A percentile compares a stretch with the other conserved stretches of the same genome.
These are phyloP conservation scores for Cucumis melo DNA, from an alignment of 306 rosid species.

Conservation along the genomic window DNA sequence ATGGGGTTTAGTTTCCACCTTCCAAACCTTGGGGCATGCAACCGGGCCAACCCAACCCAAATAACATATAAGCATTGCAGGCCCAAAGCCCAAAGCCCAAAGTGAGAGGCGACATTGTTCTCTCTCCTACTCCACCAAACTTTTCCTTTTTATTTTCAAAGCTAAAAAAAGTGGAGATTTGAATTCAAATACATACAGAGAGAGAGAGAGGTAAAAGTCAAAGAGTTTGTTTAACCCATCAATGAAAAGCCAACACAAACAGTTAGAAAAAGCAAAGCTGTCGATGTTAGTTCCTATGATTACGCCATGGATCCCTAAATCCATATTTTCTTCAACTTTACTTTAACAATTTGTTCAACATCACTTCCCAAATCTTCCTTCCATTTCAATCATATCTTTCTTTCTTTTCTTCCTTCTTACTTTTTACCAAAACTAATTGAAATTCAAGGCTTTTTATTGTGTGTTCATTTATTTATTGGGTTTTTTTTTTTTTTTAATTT, in stretches of 20 bases:
- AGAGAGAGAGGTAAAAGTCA: not conserved
- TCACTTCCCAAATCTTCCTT: not conserved
- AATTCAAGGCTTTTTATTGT: not conserved
- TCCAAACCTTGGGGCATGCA: not conserved
- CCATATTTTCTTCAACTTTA: not conserved
- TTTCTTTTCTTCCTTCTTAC: too few species aligned
- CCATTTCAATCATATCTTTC: not conserved
- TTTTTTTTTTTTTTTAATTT: too few species aligned
- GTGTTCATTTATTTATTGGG: too few species aligned
- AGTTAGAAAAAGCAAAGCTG: not conserved
- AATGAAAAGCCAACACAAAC: not conserved
- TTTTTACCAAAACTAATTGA: not conserved
- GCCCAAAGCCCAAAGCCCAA: not conserved
- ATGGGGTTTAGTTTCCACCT: not conserved
- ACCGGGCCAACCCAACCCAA: not conserved
- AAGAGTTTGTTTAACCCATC: not conserved
- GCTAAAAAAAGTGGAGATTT: not conserved
- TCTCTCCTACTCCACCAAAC: not conserved
- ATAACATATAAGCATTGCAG: too few species aligned
- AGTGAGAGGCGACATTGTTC: not conserved
- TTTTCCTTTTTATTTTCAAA: not conserved
- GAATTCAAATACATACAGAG: not conserved
- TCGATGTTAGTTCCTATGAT: not conserved
- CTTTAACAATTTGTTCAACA: not conserved
- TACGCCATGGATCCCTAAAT: not conserved